Percentiles rank a stretch among this genome's conserved stretches.
These are phyloP conservation scores for Periconia digitata DNA, from an alignment of 2,329 filamentous ascomycete genomes.

Conservation along the genomic window DNA sequence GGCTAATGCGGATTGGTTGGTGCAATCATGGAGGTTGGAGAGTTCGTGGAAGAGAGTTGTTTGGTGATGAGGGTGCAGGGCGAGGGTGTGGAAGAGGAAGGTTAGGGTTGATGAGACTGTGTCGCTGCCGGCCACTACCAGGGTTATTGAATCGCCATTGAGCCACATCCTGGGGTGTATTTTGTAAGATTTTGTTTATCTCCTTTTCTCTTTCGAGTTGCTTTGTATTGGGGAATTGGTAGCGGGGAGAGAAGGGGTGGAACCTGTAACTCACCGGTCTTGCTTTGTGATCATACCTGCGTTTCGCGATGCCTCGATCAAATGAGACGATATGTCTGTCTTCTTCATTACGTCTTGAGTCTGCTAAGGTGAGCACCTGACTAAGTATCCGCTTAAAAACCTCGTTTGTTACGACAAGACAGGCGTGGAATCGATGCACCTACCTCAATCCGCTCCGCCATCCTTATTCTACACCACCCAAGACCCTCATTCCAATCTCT, in stretches of 20 bases:
- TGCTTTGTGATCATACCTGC: neutral
- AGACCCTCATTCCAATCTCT: constrained; percentile 6
- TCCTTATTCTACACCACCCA: constrained; percentile 1
- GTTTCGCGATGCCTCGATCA: neutral
- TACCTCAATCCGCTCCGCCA: constrained; percentile 5
- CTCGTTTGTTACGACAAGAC: too few relatives aligned
- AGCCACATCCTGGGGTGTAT: neutral
- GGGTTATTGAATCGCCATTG: neutral
- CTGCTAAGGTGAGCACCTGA: neutral
- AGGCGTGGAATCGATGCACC: too few relatives aligned
- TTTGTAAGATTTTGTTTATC: neutral
- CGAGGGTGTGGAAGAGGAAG: constrained; percentile 28
- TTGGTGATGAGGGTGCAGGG: constrained; percentile 23
- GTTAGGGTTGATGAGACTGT: constrained; percentile 34
- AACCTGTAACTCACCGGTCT: neutral
- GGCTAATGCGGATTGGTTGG: neutral
- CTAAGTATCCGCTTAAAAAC: neutral
- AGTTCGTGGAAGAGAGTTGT: constrained; percentile 21
- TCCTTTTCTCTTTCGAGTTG: neutral
- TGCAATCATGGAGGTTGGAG: constrained; percentile 7
- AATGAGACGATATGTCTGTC: neutral
- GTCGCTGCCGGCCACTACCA: constrained; percentile 27
- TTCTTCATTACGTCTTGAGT: neutral
- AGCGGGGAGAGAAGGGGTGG: too few relatives aligned
- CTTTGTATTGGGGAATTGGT: too few relatives aligned